phyloP scores from a whole-genome alignment of 2,329 filamentous ascomycete species.

The Ophiostoma sp. region DNA sequence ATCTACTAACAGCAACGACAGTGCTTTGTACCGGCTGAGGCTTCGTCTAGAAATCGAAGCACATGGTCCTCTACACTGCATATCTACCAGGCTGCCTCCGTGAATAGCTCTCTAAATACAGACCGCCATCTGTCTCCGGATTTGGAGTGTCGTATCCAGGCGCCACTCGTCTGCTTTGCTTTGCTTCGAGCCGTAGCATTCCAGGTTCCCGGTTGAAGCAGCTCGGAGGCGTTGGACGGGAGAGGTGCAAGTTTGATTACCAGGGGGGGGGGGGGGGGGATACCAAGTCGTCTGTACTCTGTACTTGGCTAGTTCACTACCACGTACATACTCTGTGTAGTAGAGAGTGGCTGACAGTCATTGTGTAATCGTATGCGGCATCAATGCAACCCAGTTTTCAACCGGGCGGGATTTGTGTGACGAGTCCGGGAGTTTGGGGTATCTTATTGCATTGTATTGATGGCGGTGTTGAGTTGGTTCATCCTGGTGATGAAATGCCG shows the following conservation, averaged over 20 bases:
- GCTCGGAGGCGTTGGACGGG: neutral
- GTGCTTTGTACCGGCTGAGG: too few species aligned
- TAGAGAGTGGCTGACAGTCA: neutral
- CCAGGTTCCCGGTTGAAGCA: neutral
- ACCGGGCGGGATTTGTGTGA: constrained; percentile 6
- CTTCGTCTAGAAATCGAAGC: too few species aligned
- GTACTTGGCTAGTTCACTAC: too few species aligned
- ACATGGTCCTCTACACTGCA: too few species aligned
- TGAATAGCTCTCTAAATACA: neutral
- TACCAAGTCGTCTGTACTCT: too few species aligned
- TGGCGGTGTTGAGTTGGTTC: too few species aligned
- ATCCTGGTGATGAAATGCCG: neutral
- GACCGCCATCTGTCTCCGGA: constrained; percentile 4
- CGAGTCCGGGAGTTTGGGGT: neutral
- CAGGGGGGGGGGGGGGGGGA: too few species aligned
- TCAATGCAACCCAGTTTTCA: constrained; percentile 2
- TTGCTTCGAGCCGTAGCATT: neutral
- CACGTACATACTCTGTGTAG: too few species aligned
- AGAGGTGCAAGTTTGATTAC: neutral
- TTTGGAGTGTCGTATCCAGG: neutral
- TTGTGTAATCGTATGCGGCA: neutral
- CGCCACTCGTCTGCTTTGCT: neutral
- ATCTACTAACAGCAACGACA: too few species aligned
- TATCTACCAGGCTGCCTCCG: too few species aligned
- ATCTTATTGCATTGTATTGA: neutral